phyloP scores from a whole-genome alignment of 2,329 filamentous ascomycete species.

The Ceratocystis destructans region DNA sequence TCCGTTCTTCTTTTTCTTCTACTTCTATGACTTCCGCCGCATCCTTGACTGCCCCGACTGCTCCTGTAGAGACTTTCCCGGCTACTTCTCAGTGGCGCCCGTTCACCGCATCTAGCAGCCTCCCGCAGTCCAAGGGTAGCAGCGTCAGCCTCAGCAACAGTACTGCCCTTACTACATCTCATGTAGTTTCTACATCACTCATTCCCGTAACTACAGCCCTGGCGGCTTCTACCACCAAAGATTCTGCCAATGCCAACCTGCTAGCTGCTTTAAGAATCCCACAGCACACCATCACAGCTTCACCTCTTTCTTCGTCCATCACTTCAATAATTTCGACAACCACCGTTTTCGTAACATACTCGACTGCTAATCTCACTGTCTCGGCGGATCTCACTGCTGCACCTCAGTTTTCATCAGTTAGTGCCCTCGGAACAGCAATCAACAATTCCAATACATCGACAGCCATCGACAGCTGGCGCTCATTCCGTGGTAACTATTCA shows the following conservation, averaged over 20 bases:
- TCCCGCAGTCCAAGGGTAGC: neutral
- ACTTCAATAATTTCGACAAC: neutral
- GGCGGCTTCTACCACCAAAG: neutral
- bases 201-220: neutral
- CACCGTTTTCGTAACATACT: constrained; percentile 10
- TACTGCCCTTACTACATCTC: neutral
- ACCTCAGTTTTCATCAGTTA: neutral
- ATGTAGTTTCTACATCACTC: neutral
- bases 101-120: neutral
- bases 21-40: neutral
- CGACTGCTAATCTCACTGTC: constrained; percentile 8
- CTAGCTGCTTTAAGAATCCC: neutral
- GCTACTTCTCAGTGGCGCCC: constrained; percentile 5
- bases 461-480: constrained; percentile 2
- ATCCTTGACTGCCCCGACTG: neutral
- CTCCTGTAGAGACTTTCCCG: neutral
- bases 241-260: neutral
- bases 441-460: neutral
- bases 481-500: constrained; percentile 10
- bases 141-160: neutral
- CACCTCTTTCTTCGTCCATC: neutral
- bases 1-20: neutral
- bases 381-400: neutral
- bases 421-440: neutral
- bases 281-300: neutral